A percentile compares a stretch with the other conserved stretches of the same genome.
Conservation (phyloP, 805 yeast genomes). For the Pichia heedii region DNA sequence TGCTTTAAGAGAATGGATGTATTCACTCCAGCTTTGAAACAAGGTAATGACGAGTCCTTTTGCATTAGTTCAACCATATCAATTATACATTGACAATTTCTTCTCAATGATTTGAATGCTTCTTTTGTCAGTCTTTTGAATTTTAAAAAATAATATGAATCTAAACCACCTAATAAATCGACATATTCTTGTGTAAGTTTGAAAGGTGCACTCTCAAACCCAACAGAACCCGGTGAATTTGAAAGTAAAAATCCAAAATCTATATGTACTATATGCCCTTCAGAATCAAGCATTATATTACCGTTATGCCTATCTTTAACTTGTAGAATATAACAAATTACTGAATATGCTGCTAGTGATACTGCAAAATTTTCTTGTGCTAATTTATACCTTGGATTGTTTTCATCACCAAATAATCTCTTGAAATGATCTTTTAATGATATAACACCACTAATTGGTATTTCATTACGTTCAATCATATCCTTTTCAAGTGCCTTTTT, state of each 20-base stretch:
- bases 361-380: constrained; percentile 83
- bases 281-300: constrained; percentile 91
- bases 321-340: constrained; percentile 81
- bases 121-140: constrained; percentile 59
- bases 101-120: constrained; percentile 67
- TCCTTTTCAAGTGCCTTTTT: constrained; percentile 83
- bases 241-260: constrained; percentile 92
- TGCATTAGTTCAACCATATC: constrained; percentile 91
- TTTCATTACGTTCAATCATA: constrained; percentile 56
- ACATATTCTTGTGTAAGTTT: constrained; percentile 85
- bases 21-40: constrained; percentile 80
- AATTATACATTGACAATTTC: constrained; percentile 63
- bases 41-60: constrained; percentile 80
- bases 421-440: constrained; percentile 72
- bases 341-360: constrained; percentile 86
- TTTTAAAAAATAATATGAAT: constrained; percentile 47
- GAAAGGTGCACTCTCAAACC: constrained; percentile 97
- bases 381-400: constrained; percentile 44
- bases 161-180: constrained; percentile 76
- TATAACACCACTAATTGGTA: constrained; percentile 61
- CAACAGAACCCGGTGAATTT: constrained; percentile 94
- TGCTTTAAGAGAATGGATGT: constrained; percentile 74
- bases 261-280: constrained; percentile 91
- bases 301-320: constrained; percentile 97
- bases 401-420: constrained; percentile 61